Conservation (phyloP, 176 grass and related monocot genomes). For the Areca catechu region DNA sequence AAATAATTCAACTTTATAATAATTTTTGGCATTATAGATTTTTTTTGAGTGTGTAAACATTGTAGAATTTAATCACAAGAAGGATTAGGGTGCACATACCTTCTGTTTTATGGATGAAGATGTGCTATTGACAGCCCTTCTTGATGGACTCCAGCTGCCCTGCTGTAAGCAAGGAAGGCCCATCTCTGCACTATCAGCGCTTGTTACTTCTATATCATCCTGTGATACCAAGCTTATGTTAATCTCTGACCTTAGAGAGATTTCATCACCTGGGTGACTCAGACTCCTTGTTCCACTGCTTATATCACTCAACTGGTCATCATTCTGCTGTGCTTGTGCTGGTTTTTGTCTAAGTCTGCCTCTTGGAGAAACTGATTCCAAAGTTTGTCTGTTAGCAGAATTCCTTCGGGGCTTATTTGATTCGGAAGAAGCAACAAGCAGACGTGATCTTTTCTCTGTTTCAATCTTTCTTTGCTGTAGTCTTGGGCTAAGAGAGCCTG, state of each 20-base stretch:
- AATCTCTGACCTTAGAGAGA: constrained; percentile 52
- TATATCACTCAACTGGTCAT: constrained; percentile 44
- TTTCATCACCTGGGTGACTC: constrained; percentile 45
- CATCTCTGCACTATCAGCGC: constrained; percentile 40
- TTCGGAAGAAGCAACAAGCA: constrained; percentile 38
- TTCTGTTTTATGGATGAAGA: constrained; percentile 6
- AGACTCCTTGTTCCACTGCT: constrained; percentile 42
- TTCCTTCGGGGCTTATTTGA: constrained; percentile 44
- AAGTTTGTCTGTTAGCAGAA: constrained; percentile 38
- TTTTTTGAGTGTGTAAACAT: no score
- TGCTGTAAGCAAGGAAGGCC: constrained; percentile 31
- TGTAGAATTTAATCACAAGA: no score
- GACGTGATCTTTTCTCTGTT: constrained; percentile 40
- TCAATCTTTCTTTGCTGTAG: constrained; percentile 58
- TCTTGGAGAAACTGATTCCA: constrained; percentile 64
- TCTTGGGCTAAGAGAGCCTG: constrained; percentile 63
- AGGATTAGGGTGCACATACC: background rate
- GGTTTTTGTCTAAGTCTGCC: constrained; percentile 55
- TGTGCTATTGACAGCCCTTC: constrained; percentile 3
- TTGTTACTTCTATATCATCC: constrained; percentile 53
- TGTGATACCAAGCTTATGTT: constrained; percentile 41
- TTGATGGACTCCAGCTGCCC: constrained; percentile 38
- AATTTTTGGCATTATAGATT: no score
- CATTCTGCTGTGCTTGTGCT: constrained; percentile 47
- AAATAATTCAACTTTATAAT: no score